These are phyloP conservation scores for Parathielavia appendiculata DNA, from an alignment of 495 filamentous ascomycete species.

Conservation along the genomic window DNA sequence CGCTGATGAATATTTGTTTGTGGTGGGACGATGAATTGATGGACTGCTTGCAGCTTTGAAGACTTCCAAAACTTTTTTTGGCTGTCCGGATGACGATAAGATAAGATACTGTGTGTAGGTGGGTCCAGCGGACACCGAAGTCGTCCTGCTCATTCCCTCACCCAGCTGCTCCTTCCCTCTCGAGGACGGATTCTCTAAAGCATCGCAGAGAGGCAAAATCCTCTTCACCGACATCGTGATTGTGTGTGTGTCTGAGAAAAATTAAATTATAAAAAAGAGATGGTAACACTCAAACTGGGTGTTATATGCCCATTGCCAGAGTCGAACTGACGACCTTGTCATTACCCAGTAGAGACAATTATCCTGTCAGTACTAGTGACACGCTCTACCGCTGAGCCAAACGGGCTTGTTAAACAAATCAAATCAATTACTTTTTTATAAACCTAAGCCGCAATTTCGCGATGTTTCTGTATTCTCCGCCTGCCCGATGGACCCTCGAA, in stretches of 20 bases:
- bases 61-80: slow-evolving; percentile 30
- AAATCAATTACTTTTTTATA: not conserved
- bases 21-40: slow-evolving; percentile 20
- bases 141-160: no score
- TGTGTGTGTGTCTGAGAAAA: not conserved
- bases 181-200: no score
- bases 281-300: no score
- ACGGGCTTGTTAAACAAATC: not conserved
- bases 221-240: no score
- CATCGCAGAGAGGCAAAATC: no score
- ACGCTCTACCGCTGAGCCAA: slow-evolving; percentile 12
- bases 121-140: not conserved
- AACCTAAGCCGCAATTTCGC: no score
- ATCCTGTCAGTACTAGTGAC: slow-evolving; percentile 1
- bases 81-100: slow-evolving; percentile 27
- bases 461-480: not conserved
- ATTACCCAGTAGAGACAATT: not conserved
- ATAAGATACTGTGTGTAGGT: slow-evolving; percentile 24
- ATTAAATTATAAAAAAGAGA: not conserved
- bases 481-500: no score
- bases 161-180: no score
- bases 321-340: slow-evolving; percentile 8
- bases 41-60: slow-evolving; percentile 13
- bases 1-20: not conserved
- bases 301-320: slow-evolving; percentile 5